Evolutionary conservation across 768 basidiomycete genomes (phyloP).

Genomic region (Serendipita sp.): DNA sequence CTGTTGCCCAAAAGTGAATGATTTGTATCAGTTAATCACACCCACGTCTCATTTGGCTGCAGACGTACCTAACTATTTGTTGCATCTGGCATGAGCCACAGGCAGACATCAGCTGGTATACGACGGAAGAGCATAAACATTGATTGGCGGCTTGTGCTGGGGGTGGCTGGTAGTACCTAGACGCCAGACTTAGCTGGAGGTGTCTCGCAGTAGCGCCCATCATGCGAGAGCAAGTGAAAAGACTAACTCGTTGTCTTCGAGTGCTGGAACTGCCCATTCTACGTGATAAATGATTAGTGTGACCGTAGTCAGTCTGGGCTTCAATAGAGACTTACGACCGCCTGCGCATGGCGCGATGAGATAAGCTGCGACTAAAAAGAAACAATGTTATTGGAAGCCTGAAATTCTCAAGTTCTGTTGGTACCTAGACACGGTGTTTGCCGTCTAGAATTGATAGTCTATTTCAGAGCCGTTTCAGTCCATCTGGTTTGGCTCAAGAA

Average conservation of each 20-base stretch:
- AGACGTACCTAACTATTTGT: conserved; percentile 21
- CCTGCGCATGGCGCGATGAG: background rate
- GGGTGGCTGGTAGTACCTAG: background rate
- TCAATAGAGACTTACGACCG: background rate
- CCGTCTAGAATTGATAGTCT: conserved; percentile 1
- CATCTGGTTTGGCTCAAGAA: background rate
- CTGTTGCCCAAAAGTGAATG: background rate
- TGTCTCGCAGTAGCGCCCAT: background rate
- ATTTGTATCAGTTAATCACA: too few species aligned
- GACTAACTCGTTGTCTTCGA: background rate
- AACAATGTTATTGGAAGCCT: background rate
- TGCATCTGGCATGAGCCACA: conserved; percentile 40
- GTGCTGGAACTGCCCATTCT: conserved; percentile 1
- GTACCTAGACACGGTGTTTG: background rate
- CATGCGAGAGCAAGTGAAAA: background rate
- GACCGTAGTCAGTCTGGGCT: background rate
- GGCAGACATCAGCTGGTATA: conserved; percentile 38
- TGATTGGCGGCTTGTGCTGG: background rate
- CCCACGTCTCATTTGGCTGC: background rate
- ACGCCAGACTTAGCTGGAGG: background rate
- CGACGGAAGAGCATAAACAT: conserved; percentile 41
- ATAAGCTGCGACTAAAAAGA: background rate
- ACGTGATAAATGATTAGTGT: background rate
- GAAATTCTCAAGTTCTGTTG: background rate
- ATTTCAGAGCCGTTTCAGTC: background rate